Percentiles rank a stretch among this genome's conserved stretches.
These are phyloP conservation scores for Tulasnella sp. DNA, from an alignment of 768 basidiomycete genomes.

Conservation along the genomic window DNA sequence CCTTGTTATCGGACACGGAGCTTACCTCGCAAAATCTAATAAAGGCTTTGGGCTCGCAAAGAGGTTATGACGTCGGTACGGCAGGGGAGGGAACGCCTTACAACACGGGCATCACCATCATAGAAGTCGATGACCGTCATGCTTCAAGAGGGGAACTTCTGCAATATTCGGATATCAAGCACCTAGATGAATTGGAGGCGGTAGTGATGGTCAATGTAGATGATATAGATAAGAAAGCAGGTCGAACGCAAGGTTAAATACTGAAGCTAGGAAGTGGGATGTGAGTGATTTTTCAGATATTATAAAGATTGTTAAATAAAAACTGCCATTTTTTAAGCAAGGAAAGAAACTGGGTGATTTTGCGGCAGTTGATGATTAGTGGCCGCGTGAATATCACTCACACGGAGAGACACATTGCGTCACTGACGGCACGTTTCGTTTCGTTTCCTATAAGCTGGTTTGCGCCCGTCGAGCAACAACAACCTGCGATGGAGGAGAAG, in stretches of 20 bases:
- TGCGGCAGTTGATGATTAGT: no score
- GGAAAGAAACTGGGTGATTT: no score
- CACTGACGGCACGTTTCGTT: no score
- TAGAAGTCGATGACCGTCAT: background rate
- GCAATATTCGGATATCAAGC: background rate
- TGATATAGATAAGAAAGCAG: background rate
- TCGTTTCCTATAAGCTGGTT: no score
- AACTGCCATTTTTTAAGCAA: no score
- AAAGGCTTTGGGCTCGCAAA: constrained; percentile 5
- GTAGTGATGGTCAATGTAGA: constrained; percentile 24
- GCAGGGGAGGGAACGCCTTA: background rate
- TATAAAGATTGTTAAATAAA: no score
- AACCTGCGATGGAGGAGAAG: no score
- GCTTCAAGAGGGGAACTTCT: background rate
- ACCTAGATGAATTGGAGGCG: constrained; percentile 3
- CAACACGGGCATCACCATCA: constrained; percentile 19
- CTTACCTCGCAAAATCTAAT: constrained; percentile 24
- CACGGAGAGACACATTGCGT: no score
- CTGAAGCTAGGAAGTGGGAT: background rate
- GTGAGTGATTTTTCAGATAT: no score
- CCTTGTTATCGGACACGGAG: constrained; percentile 28
- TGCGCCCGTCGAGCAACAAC: no score
- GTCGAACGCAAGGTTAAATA: background rate
- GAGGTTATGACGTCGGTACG: background rate
- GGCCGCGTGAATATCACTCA: no score